Evolutionary conservation across 306 rosid species (phyloP), one percentile per base, ranked within the genome.

Genomic region (Mucuna pruriens): DNA sequence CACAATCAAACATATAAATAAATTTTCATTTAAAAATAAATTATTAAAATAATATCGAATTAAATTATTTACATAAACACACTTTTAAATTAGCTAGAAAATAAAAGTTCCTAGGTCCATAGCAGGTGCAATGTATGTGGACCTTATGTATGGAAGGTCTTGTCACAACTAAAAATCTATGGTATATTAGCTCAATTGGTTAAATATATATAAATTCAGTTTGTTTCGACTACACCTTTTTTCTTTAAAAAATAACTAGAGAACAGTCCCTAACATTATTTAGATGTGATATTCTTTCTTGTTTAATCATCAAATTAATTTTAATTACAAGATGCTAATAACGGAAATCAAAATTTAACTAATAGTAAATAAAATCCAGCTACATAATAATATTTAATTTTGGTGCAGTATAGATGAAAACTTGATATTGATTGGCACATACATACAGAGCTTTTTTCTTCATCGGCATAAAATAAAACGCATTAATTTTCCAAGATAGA

Each of bases 111-210:
- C 31, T 62, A 5, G 25, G 48, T 2, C 19, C 19, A 81, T 51
- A 45, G 67, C 45, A 51, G 39, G 44, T 22, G 44, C 68, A 55
- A 9, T 46, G 55, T 75, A 67, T 75, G 71, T 73, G 64, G 64
- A 42, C 77, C 62, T 45, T 19, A 2, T 33, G 34, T 16, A 26
- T 10, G 13, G 71, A 69, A 54, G 63, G 80, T 74, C 80, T 81
- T 34, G 8, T 74, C 80, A 39, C 1, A n/a, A 13, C 52, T 10
- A 68, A 46, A 51, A 17, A 26, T 51, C 46, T 63, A 6, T 29
- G 58, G 17, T 25, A 25, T 58, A 62, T 36, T 44, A 5, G 33
- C 57, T 58, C 20, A 20, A 45, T 44, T 48, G 20, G 9, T 61
- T 16, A 8, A 2, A n/a, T 25, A 16, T 71, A 25, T 46, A 3